A percentile compares a stretch with the other conserved stretches of the same genome.
These are phyloP conservation scores for Pistacia vera DNA, from an alignment of 345 rosid genomes.

Conservation along the genomic window DNA sequence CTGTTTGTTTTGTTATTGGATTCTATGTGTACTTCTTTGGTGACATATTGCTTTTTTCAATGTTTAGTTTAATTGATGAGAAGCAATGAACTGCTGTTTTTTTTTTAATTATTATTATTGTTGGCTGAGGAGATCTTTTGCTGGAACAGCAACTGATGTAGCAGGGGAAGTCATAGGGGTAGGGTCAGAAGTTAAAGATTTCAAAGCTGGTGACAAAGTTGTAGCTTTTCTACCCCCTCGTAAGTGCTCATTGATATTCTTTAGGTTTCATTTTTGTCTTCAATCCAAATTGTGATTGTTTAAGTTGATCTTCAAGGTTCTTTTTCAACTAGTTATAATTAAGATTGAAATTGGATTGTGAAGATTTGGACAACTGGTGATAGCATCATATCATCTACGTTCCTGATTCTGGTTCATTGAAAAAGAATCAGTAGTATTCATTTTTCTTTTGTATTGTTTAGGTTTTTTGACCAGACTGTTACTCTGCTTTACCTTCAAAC, in stretches of 20 bases:
- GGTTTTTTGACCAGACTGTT: not conserved
- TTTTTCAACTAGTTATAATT: not conserved
- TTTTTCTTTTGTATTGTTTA: not conserved
- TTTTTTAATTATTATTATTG: not conserved
- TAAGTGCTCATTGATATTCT: conserved; percentile 31
- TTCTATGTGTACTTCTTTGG: not conserved
- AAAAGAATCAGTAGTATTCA: not conserved
- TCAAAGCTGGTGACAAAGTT: conserved; percentile 81
- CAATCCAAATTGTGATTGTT: not conserved
- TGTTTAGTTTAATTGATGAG: not conserved
- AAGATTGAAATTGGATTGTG: not conserved
- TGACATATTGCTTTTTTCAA: not conserved
- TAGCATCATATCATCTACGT: not conserved
- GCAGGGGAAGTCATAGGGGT: conserved; percentile 76
- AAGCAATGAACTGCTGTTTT: not conserved
- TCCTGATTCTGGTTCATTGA: not conserved
- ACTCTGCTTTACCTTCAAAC: not conserved
- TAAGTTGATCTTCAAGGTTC: not conserved
- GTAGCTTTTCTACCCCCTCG: conserved; percentile 51
- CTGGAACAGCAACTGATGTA: conserved; percentile 67
- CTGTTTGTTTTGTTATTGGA: not conserved
- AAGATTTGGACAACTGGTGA: not conserved
- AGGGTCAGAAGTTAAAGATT: conserved; percentile 61
- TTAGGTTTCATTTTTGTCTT: not conserved
- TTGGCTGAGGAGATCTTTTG: conserved; percentile 13